Evolutionary conservation across 495 filamentous ascomycete genomes (phyloP).

Genomic region (Aspergillus coremiiformis): DNA sequence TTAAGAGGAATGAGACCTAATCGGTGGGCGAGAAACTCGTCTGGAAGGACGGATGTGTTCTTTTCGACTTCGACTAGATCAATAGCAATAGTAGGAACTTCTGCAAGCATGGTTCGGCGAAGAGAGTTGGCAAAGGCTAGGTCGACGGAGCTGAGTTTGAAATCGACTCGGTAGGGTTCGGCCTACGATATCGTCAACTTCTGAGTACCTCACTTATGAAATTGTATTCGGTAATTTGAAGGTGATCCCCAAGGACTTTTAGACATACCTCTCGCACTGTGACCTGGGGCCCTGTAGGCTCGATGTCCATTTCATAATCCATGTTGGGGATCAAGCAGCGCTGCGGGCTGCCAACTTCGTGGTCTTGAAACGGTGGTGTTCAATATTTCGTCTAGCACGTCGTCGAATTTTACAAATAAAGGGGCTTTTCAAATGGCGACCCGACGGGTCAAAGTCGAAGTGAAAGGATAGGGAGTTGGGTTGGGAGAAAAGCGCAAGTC

Average conservation of each 20-base stretch:
- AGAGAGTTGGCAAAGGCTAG: conserved; percentile 91
- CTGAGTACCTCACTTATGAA: conserved; percentile 1
- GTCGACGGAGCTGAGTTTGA: conserved; percentile 70
- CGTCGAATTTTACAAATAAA: not conserved
- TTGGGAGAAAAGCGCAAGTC: not conserved
- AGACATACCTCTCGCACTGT: conserved; percentile 61
- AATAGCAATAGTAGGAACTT: conserved; percentile 91
- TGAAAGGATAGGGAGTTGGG: not conserved
- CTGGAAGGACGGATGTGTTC: conserved; percentile 90
- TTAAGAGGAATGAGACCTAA: conserved; percentile 86
- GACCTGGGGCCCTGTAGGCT: conserved; percentile 58
- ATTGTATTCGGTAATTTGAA: not conserved
- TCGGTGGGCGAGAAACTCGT: conserved; percentile 92
- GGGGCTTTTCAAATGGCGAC: not conserved
- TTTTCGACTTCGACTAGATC: conserved; percentile 87
- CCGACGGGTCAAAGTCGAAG: not conserved
- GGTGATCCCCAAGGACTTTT: not conserved
- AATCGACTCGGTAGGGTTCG: conserved; percentile 64
- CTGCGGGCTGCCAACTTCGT: conserved; percentile 18
- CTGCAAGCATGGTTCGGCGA: conserved; percentile 84
- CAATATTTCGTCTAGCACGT: not conserved
- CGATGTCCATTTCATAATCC: conserved; percentile 66
- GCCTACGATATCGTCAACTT: conserved; percentile 42
- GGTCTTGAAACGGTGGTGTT: not conserved
- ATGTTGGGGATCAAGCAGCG: conserved; percentile 36